phyloP scores from a whole-genome alignment of 805 yeast genomes.

The Candida golubevii region DNA sequence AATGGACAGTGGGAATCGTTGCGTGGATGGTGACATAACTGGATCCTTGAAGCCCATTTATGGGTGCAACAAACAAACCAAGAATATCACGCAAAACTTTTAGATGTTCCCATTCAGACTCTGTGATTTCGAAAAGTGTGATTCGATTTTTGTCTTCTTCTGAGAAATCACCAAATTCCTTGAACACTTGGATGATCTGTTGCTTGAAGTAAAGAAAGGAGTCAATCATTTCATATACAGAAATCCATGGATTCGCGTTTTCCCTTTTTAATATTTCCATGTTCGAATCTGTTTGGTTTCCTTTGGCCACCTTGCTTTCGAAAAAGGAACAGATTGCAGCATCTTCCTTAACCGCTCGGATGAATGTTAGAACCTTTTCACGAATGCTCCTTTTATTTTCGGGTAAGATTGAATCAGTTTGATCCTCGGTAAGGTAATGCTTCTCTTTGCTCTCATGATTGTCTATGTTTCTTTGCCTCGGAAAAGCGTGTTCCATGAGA shows the following conservation, averaged over 20 bases:
- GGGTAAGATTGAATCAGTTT: not conserved
- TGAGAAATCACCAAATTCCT: not conserved
- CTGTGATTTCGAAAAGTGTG: not conserved
- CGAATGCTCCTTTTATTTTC: not conserved
- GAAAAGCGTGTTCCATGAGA: conserved; percentile 6
- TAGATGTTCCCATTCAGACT: conserved; percentile 1
- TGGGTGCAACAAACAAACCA: conserved; percentile 2
- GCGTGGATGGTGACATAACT: conserved; percentile 1
- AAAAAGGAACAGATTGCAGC: not conserved
- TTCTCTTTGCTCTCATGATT: not conserved
- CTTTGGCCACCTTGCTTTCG: conserved; percentile 1
- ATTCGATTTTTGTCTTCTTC: not conserved
- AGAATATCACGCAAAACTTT: conserved; percentile 1
- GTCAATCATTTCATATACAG: conserved; percentile 2
- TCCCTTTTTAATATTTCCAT: conserved; percentile 1
- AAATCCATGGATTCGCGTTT: conserved; percentile 1
- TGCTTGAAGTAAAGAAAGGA: conserved; percentile 1
- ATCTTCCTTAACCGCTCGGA: conserved; percentile 1
- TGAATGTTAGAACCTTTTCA: conserved; percentile 1
- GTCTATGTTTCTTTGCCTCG: not conserved
- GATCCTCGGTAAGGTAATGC: not conserved
- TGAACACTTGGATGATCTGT: not conserved
- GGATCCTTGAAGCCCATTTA: conserved; percentile 2
- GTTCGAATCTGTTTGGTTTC: not conserved
- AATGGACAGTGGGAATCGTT: conserved; percentile 3